These are phyloP conservation scores for Leccinum ochraceum DNA, from an alignment of 768 basidiomycete genomes.

Conservation along the genomic window DNA sequence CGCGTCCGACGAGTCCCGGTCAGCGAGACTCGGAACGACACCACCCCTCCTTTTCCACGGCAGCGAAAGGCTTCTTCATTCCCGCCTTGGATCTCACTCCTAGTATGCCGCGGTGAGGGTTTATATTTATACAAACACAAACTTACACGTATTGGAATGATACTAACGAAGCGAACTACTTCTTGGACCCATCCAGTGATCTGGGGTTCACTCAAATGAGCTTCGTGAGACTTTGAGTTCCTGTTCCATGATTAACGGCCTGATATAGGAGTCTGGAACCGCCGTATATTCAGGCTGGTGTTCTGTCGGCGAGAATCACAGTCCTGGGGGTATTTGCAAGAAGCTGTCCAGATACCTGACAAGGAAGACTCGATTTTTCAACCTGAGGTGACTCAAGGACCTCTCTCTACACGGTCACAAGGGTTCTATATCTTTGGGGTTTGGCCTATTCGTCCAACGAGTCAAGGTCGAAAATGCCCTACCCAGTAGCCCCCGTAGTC, in stretches of 20 bases:
- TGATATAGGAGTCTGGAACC: background rate
- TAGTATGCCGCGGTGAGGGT: background rate
- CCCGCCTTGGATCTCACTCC: background rate
- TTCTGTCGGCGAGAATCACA: background rate
- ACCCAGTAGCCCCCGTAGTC: background rate
- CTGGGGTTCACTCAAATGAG: background rate
- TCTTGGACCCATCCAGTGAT: background rate
- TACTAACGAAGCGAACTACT: background rate
- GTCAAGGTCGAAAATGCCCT: background rate
- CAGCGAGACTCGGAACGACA: background rate
- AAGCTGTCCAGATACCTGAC: background rate
- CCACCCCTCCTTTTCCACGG: background rate
- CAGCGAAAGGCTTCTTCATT: background rate
- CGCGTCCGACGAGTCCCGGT: no score
- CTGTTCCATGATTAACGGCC: background rate
- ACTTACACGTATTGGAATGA: background rate
- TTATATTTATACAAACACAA: background rate
- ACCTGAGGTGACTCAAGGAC: background rate
- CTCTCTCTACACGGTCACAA: background rate
- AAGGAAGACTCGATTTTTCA: background rate
- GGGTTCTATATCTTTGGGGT: background rate
- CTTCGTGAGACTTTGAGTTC: background rate
- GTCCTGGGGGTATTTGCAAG: background rate
- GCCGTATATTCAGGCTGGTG: background rate
- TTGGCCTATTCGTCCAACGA: background rate